phyloP scores from a whole-genome alignment of 306 rosid genomes.

The Lathyrus sativus region DNA sequence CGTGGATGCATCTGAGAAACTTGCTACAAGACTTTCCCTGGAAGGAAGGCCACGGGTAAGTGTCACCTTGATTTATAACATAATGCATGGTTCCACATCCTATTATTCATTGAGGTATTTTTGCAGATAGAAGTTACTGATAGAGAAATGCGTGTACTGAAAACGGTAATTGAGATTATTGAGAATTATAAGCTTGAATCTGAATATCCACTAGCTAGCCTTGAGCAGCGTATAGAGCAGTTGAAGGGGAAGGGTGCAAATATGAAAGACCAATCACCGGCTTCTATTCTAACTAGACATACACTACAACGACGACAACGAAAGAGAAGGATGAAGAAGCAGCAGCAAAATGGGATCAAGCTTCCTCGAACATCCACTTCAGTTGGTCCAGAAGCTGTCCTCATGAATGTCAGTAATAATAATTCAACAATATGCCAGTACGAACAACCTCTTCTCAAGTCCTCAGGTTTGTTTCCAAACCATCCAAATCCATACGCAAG shows the following conservation, averaged over 20 bases:
- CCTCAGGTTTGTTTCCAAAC: slow-evolving; percentile 58
- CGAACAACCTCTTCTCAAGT: slow-evolving; percentile 48
- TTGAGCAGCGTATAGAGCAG: slow-evolving; percentile 59
- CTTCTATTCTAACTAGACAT: slow-evolving; percentile 46
- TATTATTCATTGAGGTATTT: slow-evolving; percentile 38
- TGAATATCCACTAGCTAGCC: slow-evolving; percentile 58
- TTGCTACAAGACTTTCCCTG: slow-evolving; percentile 46
- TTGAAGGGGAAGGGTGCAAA: slow-evolving; percentile 49
- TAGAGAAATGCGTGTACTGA: slow-evolving; percentile 66
- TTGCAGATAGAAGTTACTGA: slow-evolving; percentile 63
- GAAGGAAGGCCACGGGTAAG: slow-evolving; percentile 70
- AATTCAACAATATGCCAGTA: slow-evolving; percentile 44
- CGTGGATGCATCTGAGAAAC: slow-evolving; percentile 57
- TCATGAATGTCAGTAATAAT: background rate
- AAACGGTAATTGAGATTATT: slow-evolving; percentile 58
- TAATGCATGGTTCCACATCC: slow-evolving; percentile 23
- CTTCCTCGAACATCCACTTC: slow-evolving; percentile 45
- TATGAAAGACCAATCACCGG: slow-evolving; percentile 27
- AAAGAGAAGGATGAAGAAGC: slow-evolving; percentile 35
- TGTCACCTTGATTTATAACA: slow-evolving; percentile 33
- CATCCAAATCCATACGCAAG: slow-evolving; percentile 50
- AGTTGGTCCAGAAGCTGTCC: slow-evolving; percentile 37
- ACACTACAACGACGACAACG: slow-evolving; percentile 35
- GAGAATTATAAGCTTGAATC: slow-evolving; percentile 65
- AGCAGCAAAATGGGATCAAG: slow-evolving; percentile 53